Percentiles rank a stretch among this genome's conserved stretches.
Conservation (phyloP, 164 flowering plant genomes). For the Annona squamosa region DNA sequence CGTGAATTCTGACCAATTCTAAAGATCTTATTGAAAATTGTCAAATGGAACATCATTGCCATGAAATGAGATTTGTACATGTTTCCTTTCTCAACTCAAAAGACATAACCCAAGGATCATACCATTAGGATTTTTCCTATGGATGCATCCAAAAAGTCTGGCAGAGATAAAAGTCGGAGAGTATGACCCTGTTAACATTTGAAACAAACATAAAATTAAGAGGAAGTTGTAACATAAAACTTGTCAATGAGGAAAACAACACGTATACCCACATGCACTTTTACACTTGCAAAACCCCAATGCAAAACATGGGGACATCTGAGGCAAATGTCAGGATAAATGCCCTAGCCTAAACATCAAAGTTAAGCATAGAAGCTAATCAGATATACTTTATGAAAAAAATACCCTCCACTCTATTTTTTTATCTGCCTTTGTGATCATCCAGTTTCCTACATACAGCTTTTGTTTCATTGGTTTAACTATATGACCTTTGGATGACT, state of each 20-base stretch:
- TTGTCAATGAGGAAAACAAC: neutral
- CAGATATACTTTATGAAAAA: neutral
- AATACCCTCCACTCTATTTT: neutral
- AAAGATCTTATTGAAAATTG: too few relatives aligned
- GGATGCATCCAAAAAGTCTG: constrained; percentile 90
- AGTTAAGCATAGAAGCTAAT: neutral
- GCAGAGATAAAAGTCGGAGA: constrained; percentile 78
- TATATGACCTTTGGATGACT: neutral
- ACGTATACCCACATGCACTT: neutral
- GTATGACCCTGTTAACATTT: constrained; percentile 68
- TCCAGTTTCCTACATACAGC: neutral
- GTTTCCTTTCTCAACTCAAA: neutral
- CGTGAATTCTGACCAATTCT: too few relatives aligned
- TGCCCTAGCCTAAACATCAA: neutral
- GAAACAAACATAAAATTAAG: neutral
- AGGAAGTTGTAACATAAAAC: neutral
- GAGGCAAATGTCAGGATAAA: neutral
- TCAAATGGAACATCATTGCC: too few relatives aligned
- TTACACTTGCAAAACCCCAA: neutral
- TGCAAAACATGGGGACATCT: neutral
- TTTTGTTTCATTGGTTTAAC: neutral
- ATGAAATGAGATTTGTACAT: too few relatives aligned
- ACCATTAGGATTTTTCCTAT: constrained; percentile 94
- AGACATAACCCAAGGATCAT: constrained; percentile 5
- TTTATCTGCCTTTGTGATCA: neutral